phyloP scores from a whole-genome alignment of 768 basidiomycete genomes.

The Tulasnella sp. region DNA sequence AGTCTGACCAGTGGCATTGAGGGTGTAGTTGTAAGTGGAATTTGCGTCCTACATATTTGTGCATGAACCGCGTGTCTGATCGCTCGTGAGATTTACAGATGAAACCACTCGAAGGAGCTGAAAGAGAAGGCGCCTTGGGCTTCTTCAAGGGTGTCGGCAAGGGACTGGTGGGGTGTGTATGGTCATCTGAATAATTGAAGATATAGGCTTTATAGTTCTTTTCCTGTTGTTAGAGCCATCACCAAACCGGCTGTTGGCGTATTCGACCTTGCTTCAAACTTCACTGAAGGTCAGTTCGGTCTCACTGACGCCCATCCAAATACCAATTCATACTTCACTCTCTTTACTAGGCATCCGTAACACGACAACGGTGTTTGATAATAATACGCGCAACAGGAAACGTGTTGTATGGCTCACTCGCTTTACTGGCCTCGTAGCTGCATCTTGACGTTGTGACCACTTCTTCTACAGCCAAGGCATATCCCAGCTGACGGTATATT shows the following conservation, averaged over 20 bases:
- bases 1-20: conserved; percentile 94
- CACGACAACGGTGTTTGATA: conserved; percentile 96
- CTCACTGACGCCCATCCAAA: too few relatives aligned
- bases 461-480: conserved; percentile 54
- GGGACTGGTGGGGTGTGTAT: conserved; percentile 76
- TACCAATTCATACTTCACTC: neutral
- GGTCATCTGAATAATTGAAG: too few relatives aligned
- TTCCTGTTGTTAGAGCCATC: conserved; percentile 47
- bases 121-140: conserved; percentile 83
- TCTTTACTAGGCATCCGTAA: conserved; percentile 71
- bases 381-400: conserved; percentile 74
- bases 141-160: conserved; percentile 98
- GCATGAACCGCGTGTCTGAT: neutral
- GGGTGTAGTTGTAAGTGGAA: conserved; percentile 64
- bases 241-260: conserved; percentile 97
- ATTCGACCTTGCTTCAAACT: conserved; percentile 89
- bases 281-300: conserved; percentile 63
- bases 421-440: neutral
- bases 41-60: too few relatives aligned
- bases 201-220: neutral
- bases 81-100: conserved; percentile 43
- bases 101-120: conserved; percentile 95
- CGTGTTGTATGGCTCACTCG: conserved; percentile 44
- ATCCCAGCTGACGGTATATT: conserved; percentile 81
- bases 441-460: conserved; percentile 11